Percentiles rank a stretch among this genome's conserved stretches.
Evolutionary conservation across 2,329 filamentous ascomycete species (phyloP).

Genomic region (Grosmannia serpens): DNA sequence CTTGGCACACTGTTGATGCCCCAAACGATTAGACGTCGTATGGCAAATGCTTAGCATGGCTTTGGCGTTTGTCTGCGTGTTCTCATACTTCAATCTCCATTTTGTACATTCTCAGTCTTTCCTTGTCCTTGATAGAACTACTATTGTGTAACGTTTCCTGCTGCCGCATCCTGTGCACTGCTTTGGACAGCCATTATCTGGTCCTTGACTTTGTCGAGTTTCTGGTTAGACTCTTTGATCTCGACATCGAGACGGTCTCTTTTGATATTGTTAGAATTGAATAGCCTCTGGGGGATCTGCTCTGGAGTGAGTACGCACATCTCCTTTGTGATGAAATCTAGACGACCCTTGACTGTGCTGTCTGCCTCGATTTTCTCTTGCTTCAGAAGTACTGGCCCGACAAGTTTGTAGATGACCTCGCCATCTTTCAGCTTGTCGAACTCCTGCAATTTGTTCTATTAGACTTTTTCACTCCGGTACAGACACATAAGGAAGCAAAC

Average conservation of each 20-base stretch:
- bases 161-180: slow-evolving; percentile 28
- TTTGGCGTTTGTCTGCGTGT: background rate
- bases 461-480: background rate
- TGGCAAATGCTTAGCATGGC: background rate
- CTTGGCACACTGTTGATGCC: background rate
- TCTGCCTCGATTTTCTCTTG: slow-evolving; percentile 87
- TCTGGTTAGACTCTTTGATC: slow-evolving; percentile 44
- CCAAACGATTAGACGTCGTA: background rate
- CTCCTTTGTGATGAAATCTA: slow-evolving; percentile 89
- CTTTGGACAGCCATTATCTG: slow-evolving; percentile 48
- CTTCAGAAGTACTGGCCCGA: slow-evolving; percentile 86
- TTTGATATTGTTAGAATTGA: no score
- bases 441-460: slow-evolving; percentile 42
- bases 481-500: slow-evolving; percentile 27
- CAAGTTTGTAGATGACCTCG: slow-evolving; percentile 89
- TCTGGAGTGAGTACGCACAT: slow-evolving; percentile 51
- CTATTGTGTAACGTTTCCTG: slow-evolving; percentile 12
- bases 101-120: slow-evolving; percentile 1
- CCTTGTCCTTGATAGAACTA: background rate
- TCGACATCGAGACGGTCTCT: slow-evolving; percentile 31
- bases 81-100: background rate
- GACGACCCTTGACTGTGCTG: slow-evolving; percentile 76
- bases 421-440: slow-evolving; percentile 68
- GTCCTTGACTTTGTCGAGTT: slow-evolving; percentile 46
- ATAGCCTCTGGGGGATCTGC: no score